Evolutionary conservation across 495 filamentous ascomycete genomes (phyloP).

Genomic region (Hypoxylon crocopeplum): DNA sequence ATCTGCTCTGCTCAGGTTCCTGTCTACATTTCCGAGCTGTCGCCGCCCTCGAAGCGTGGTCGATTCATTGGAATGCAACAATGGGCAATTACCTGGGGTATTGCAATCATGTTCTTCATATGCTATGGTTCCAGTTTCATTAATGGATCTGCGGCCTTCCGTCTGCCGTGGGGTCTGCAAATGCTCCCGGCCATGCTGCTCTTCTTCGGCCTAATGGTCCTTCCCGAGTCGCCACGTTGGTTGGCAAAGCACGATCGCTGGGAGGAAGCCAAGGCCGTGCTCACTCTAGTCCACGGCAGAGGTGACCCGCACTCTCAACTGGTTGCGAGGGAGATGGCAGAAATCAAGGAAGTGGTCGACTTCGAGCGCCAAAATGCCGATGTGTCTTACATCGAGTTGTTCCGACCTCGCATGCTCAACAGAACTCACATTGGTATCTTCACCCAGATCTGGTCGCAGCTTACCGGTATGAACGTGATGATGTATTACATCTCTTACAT

Average conservation of each 20-base stretch:
- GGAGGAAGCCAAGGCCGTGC: constrained; percentile 70
- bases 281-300: constrained; percentile 71
- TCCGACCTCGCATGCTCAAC: constrained; percentile 76
- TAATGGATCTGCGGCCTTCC: constrained; percentile 64
- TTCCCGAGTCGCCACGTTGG: constrained; percentile 83
- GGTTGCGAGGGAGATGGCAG: constrained; percentile 68
- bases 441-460: constrained; percentile 84
- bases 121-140: constrained; percentile 79
- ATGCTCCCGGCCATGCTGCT: constrained; percentile 73
- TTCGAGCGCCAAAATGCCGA: constrained; percentile 69
- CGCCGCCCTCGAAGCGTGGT: constrained; percentile 72
- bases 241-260: constrained; percentile 75
- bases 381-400: constrained; percentile 71
- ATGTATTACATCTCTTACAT: constrained; percentile 73
- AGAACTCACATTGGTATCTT: constrained; percentile 77
- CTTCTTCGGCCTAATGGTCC: constrained; percentile 65
- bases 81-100: constrained; percentile 84
- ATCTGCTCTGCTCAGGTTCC: constrained; percentile 82
- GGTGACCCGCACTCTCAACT: constrained; percentile 68
- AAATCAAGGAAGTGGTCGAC: constrained; percentile 73
- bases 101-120: constrained; percentile 83
- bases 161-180: constrained; percentile 79
- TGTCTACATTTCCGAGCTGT: constrained; percentile 78
- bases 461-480: constrained; percentile 89
- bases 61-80: constrained; percentile 75